These are phyloP conservation scores for Tubosaeta sp. DNA, from an alignment of 768 basidiomycete genomes.

Conservation along the genomic window DNA sequence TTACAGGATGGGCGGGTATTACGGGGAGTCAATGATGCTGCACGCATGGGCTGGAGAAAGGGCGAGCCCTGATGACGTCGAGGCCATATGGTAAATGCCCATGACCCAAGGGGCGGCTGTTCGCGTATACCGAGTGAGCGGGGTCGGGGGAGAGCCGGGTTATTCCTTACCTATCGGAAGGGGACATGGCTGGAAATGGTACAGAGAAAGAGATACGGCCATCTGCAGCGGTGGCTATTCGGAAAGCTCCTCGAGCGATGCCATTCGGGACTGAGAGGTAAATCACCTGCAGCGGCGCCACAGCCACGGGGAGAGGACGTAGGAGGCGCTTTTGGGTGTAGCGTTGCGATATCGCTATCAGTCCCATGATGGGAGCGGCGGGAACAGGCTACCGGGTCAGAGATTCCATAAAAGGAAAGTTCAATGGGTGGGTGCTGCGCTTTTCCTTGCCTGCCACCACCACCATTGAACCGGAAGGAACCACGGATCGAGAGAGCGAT, in stretches of 20 bases:
- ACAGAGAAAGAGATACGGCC: not conserved
- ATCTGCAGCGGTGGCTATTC: not conserved
- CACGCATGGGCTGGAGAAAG: not conserved
- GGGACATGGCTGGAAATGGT: conserved; percentile 2
- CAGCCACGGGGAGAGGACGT: conserved; percentile 16
- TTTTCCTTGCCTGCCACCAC: not conserved
- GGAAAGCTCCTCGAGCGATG: not conserved
- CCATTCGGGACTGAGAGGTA: conserved; percentile 15
- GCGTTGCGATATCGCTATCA: not conserved
- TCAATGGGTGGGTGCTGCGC: conserved; percentile 17
- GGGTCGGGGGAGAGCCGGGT: conserved; percentile 8
- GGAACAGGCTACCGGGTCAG: conserved; percentile 19
- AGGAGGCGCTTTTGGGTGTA: not conserved
- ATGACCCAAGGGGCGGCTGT: not conserved
- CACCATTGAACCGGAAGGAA: conserved; percentile 13
- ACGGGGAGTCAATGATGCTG: not conserved
- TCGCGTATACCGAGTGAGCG: not conserved
- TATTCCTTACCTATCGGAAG: conserved; percentile 5
- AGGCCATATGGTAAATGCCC: not conserved
- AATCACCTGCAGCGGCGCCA: conserved; percentile 15
- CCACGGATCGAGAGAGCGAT: conserved; percentile 11
- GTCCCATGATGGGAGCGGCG: not conserved
- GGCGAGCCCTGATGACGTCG: not conserved
- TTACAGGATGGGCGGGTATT: not conserved
- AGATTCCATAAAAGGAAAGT: conserved; percentile 24